Percentiles rank a stretch among this genome's conserved stretches.
Conservation (phyloP, 352 stramenopile species). For the Phytophthora quininea region DNA sequence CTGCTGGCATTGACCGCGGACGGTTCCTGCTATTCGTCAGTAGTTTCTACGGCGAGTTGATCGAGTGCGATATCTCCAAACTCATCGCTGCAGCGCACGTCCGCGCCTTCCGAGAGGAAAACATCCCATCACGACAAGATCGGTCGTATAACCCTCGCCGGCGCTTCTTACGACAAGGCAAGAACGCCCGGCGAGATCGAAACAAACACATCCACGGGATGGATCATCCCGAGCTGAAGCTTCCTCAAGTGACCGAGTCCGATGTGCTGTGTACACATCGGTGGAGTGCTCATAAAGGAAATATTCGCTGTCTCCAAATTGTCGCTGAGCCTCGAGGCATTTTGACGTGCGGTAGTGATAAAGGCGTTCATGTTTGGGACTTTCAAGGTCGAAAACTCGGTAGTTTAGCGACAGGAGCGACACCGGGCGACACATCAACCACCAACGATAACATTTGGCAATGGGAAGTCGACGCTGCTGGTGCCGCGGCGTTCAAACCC, state of each 20-base stretch:
- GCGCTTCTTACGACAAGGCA: constrained; percentile 70
- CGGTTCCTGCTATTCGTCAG: constrained; percentile 50
- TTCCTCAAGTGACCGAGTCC: constrained; percentile 28
- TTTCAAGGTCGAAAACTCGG: constrained; percentile 54
- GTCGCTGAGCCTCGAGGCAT: constrained; percentile 67
- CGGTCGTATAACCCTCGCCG: constrained; percentile 76
- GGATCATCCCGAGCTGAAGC: constrained; percentile 13
- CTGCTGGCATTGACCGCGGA: constrained; percentile 50
- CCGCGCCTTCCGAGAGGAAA: constrained; percentile 62
- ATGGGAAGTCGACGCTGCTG: constrained; percentile 55
- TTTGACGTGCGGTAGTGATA: constrained; percentile 71
- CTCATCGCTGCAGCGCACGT: constrained; percentile 47
- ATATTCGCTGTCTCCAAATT: constrained; percentile 52
- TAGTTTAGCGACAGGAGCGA: constrained; percentile 26
- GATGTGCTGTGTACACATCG: constrained; percentile 49
- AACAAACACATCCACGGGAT: constrained; percentile 25
- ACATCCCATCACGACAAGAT: constrained; percentile 55
- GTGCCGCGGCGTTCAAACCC: constrained; percentile 42
- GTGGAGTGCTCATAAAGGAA: constrained; percentile 64
- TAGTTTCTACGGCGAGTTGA: constrained; percentile 54
- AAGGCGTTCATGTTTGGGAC: constrained; percentile 61
- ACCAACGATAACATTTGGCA: constrained; percentile 34
- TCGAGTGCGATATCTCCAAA: constrained; percentile 58
- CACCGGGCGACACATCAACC: background rate
- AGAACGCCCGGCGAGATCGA: constrained; percentile 60